Percentiles rank a stretch among this genome's conserved stretches.
These are phyloP conservation scores for Thielaviopsis populi DNA, from an alignment of 2,329 filamentous ascomycete genomes.

Conservation along the genomic window DNA sequence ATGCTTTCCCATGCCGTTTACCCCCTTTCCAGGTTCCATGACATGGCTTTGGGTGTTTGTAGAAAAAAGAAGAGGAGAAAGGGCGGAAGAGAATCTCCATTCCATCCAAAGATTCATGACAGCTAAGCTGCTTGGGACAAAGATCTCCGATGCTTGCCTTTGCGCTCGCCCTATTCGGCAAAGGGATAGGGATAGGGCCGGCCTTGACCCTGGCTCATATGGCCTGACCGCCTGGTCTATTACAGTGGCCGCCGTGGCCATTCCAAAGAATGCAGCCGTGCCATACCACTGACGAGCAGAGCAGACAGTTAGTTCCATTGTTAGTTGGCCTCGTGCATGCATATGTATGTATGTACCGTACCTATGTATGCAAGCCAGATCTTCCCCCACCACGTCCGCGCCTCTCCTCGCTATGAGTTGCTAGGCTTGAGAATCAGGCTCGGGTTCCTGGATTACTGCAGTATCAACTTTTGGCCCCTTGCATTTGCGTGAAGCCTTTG, in stretches of 20 bases:
- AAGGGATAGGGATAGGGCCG: neutral
- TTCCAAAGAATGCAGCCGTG: neutral
- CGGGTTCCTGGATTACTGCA: slow-evolving; percentile 3
- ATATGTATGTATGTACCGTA: neutral
- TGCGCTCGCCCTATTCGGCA: slow-evolving; percentile 3
- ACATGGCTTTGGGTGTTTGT: neutral
- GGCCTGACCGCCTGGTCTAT: slow-evolving; percentile 4
- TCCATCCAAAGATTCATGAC: neutral
- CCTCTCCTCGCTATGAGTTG: neutral
- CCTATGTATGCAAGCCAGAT: neutral
- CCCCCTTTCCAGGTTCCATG: neutral
- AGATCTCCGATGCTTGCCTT: neutral
- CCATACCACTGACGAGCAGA: neutral
- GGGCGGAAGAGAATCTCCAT: neutral
- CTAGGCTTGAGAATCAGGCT: neutral
- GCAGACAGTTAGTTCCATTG: neutral
- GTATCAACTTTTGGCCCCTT: slow-evolving; percentile 2
- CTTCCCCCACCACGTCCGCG: neutral
- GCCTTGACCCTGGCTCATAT: neutral
- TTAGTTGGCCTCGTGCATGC: neutral
- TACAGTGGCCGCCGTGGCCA: neutral
- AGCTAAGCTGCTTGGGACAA: neutral
- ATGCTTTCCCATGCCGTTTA: neutral
- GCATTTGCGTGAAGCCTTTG: slow-evolving; percentile 2
- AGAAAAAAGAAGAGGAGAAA: neutral